Base-by-base conservation (phyloP, 2,329 filamentous ascomycete genomes). In the Aotearoamyces nothofagi region DNA sequence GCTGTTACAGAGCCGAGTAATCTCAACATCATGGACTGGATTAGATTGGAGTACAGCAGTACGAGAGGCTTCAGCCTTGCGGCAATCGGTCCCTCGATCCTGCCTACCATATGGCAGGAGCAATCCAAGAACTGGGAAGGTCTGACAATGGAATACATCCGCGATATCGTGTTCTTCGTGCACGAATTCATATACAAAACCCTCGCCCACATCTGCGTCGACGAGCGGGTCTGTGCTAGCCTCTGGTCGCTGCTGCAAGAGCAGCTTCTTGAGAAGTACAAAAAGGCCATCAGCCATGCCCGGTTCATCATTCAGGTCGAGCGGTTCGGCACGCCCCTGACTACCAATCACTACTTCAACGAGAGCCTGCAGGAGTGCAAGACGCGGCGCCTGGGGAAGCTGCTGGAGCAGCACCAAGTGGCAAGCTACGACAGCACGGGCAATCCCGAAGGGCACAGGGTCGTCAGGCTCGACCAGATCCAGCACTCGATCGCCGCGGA, bases 291-390 rank as follows among this genome's bases (percentile, higher is more conserved):
- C 19, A 34, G 58, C 0, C 60, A 73, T 10, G 52, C 59, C 0
- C 35, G 46, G 0, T 69, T 68, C 17, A 50, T 78, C 1, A 41
- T 78, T 0, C 24, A 52, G 1, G 55, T 70, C 2, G 69, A 76
- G 43, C 44, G 57, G 2, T 40, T 47, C 1, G 54, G 54, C 1
- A 56, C 44, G 1, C 60, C 61, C 0, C 47, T 52, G 12, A 76
- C 70, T 0, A 42, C 59, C 24, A 68, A 74, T 34, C 56, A 60
- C 22, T 59, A 59, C 31, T 73, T 74, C 44, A 60, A 52, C 35
- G 48, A 57, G n/a, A n/a, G n/a, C n/a, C n/a, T n/a, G n/a, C n/a
- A n/a, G n/a, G n/a, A n/a, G n/a, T n/a, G n/a, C n/a, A n/a, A n/a
- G n/a, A n/a, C n/a, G n/a, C n/a, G n/a, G n/a, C n/a, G n/a, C n/a